A percentile compares a stretch with the other conserved stretches of the same genome.
Evolutionary conservation across 345 rosid species (phyloP).

Genomic region (Carallia pectinifolia): DNA sequence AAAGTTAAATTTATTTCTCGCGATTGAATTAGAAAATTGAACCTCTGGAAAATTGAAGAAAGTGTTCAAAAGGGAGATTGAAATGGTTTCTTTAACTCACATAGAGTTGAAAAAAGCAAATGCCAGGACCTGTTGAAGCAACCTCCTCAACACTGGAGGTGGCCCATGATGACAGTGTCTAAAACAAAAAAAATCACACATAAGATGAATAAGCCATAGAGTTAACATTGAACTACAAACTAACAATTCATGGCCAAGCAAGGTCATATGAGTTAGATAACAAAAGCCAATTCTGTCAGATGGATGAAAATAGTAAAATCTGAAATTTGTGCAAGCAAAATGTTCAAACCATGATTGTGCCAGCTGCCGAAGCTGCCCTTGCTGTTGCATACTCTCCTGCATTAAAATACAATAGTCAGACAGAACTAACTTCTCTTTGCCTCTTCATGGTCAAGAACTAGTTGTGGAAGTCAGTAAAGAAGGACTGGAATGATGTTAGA

Average conservation of each 20-base stretch:
- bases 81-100: constrained; percentile 41
- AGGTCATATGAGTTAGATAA: background rate
- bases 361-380: constrained; percentile 83
- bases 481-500: background rate
- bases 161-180: constrained; percentile 93
- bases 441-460: background rate
- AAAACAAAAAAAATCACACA: constrained; percentile 22
- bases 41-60: background rate
- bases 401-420: constrained; percentile 13
- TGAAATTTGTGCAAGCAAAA: background rate
- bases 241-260: background rate
- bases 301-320: background rate
- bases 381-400: constrained; percentile 97
- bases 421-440: constrained; percentile 4
- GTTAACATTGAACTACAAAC: background rate
- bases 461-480: background rate
- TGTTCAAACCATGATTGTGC: constrained; percentile 79
- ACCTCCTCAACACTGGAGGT: constrained; percentile 96
- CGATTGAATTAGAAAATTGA: background rate
- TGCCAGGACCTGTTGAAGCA: constrained; percentile 90
- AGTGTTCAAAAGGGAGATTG: constrained; percentile 3
- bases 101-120: constrained; percentile 92
- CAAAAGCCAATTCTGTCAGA: background rate
- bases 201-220: background rate
- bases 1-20: background rate